A percentile compares a stretch with the other conserved stretches of the same genome.
Evolutionary conservation across 805 yeast species (phyloP).

Genomic region (Zygosaccharomyces pseudorouxii): DNA sequence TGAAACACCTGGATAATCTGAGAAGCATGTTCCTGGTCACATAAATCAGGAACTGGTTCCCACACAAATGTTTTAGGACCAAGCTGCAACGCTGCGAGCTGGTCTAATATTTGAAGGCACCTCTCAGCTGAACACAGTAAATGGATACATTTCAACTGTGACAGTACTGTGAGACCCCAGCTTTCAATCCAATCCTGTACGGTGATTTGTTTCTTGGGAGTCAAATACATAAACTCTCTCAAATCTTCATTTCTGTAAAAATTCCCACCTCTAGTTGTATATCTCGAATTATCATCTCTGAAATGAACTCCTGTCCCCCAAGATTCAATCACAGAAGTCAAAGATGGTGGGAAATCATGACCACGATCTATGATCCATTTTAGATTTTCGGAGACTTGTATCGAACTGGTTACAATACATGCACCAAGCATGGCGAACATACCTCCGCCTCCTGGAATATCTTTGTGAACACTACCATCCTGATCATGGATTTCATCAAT

Average conservation of each 20-base stretch:
- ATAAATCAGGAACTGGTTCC: conserved; percentile 85
- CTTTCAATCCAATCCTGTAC: conserved; percentile 42
- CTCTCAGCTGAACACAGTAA: conserved; percentile 69
- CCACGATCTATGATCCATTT: conserved; percentile 80
- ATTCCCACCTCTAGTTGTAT: conserved; percentile 81
- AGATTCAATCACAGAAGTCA: conserved; percentile 41
- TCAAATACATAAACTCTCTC: conserved; percentile 55
- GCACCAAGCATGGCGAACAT: conserved; percentile 76
- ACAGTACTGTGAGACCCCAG: conserved; percentile 37
- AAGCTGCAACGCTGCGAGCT: conserved; percentile 17
- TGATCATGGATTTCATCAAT: conserved; percentile 65
- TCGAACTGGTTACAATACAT: conserved; percentile 45
- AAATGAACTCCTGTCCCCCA: conserved; percentile 64
- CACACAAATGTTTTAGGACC: conserved; percentile 52
- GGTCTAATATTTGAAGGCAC: conserved; percentile 44
- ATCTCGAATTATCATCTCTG: conserved; percentile 47
- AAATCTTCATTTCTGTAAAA: conserved; percentile 59
- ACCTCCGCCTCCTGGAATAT: conserved; percentile 89
- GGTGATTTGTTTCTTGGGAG: conserved; percentile 58
- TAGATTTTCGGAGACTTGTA: conserved; percentile 35
- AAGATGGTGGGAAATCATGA: conserved; percentile 57
- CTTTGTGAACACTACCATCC: conserved; percentile 34
- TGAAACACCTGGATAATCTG: conserved; percentile 19
- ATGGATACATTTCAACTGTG: conserved; percentile 47
- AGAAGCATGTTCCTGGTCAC: conserved; percentile 48